These are phyloP conservation scores for Telfairia occidentalis DNA, from an alignment of 331 rosid genomes.

Conservation along the genomic window DNA sequence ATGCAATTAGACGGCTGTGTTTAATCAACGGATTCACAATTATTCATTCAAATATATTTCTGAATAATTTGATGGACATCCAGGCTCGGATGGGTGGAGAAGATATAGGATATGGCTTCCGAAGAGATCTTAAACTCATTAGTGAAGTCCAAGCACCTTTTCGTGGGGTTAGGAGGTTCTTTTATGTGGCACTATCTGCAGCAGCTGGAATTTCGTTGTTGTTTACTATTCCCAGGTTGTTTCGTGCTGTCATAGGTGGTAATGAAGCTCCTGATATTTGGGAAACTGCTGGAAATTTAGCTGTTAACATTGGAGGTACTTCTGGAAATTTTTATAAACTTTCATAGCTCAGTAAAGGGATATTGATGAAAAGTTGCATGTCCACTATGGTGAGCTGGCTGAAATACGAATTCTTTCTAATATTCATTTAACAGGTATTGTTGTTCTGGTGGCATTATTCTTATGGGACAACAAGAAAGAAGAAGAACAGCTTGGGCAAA, in stretches of 20 bases:
- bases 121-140: conserved; percentile 96
- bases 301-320: conserved; percentile 85
- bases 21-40: background rate
- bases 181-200: conserved; percentile 67
- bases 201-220: conserved; percentile 90
- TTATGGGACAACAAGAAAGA: conserved; percentile 94
- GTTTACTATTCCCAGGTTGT: conserved; percentile 59
- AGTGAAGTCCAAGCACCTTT: conserved; percentile 99
- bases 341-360: background rate
- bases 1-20: background rate
- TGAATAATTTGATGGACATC: conserved; percentile 11
- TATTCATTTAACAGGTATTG: conserved; percentile 74
- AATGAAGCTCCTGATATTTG: conserved; percentile 72
- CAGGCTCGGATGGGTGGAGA: conserved; percentile 96
- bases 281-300: conserved; percentile 84
- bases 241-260: conserved; percentile 61
- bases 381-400: conserved; percentile 5
- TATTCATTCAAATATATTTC: background rate
- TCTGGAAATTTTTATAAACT: conserved; percentile 7
- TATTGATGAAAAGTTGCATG: background rate
- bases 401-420: conserved; percentile 39
- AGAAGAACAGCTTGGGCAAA: conserved; percentile 84
- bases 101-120: conserved; percentile 82
- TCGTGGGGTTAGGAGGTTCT: conserved; percentile 87
- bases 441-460: conserved; percentile 63